Conservation (phyloP, 2,329 filamentous ascomycete species). For the Xylariaceae sp. region DNA sequence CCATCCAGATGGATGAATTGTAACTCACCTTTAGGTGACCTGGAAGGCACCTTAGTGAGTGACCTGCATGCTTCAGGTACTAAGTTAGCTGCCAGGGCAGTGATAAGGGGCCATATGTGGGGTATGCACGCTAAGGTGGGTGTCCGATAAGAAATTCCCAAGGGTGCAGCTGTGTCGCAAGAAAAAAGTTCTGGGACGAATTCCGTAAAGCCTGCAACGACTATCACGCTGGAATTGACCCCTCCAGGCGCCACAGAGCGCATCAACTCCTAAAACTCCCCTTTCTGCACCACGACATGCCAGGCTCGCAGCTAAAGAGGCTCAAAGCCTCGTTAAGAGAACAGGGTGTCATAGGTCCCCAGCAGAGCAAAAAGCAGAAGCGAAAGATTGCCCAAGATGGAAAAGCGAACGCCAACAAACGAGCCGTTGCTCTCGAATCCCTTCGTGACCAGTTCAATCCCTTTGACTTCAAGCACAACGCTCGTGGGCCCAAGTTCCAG, state of each 20-base stretch:
- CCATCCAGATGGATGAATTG: too few species aligned
- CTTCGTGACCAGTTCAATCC: slow-evolving; percentile 98
- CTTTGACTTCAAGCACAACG: slow-evolving; percentile 84
- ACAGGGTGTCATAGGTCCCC: slow-evolving; percentile 83
- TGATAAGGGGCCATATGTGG: neutral
- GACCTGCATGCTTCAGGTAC: too few species aligned
- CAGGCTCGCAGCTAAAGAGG: slow-evolving; percentile 93
- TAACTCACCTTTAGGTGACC: too few species aligned
- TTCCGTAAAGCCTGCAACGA: too few species aligned
- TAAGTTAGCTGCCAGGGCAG: too few species aligned
- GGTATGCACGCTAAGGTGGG: slow-evolving; percentile 21
- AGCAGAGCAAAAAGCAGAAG: slow-evolving; percentile 93
- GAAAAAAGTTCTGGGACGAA: slow-evolving; percentile 14
- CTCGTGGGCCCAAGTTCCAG: slow-evolving; percentile 77
- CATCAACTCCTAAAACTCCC: neutral
- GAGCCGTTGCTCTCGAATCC: slow-evolving; percentile 71
- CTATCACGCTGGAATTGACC: slow-evolving; percentile 1
- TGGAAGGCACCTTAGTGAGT: too few species aligned
- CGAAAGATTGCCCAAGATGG: slow-evolving; percentile 67
- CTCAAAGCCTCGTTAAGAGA: slow-evolving; percentile 87
- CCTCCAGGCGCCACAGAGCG: slow-evolving; percentile 8
- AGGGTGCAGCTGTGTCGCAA: slow-evolving; percentile 1
- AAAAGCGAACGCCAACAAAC: slow-evolving; percentile 64
- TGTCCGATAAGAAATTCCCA: neutral
- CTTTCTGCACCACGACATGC: slow-evolving; percentile 54